Percentiles rank a stretch among this genome's conserved stretches.
These are phyloP conservation scores for cucumber (Cucumis sativus) DNA, from an alignment of 306 rosid genomes.

Conservation along the genomic window DNA sequence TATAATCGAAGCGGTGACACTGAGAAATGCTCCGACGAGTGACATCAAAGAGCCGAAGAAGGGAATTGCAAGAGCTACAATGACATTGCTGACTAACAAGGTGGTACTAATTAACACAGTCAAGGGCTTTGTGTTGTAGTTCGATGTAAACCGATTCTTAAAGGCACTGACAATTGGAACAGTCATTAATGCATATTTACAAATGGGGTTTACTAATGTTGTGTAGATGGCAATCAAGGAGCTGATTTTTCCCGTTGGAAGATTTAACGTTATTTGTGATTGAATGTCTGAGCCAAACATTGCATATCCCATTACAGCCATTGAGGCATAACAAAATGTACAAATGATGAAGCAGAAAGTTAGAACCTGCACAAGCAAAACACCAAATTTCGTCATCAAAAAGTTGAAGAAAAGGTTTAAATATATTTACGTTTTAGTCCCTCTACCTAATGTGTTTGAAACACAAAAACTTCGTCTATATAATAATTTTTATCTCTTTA, in stretches of 20 bases:
- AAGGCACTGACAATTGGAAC: constrained; percentile 47
- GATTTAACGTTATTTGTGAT: constrained; percentile 57
- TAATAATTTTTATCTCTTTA: background rate
- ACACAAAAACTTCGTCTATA: too few species aligned
- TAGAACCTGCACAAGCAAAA: constrained; percentile 33
- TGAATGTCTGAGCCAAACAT: constrained; percentile 47
- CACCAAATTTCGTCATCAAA: background rate
- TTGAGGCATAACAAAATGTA: constrained; percentile 46
- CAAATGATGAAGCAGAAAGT: constrained; percentile 39
- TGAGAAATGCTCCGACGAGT: constrained; percentile 52
- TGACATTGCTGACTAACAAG: constrained; percentile 32
- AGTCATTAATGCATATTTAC: constrained; percentile 65
- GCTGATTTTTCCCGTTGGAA: constrained; percentile 42
- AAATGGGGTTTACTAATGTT: constrained; percentile 50
- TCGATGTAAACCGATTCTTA: constrained; percentile 24
- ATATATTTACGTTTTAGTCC: background rate
- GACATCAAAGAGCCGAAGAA: constrained; percentile 47
- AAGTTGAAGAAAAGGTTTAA: background rate
- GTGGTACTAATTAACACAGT: constrained; percentile 20
- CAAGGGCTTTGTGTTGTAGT: constrained; percentile 18
- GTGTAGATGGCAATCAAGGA: constrained; percentile 58
- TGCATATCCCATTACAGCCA: constrained; percentile 59
- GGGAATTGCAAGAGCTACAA: constrained; percentile 37
- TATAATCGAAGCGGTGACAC: constrained; percentile 46
- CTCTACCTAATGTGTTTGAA: too few species aligned